These are phyloP conservation scores for Diospyros lotus DNA, from an alignment of 148 eudicot genomes.

Conservation along the genomic window DNA sequence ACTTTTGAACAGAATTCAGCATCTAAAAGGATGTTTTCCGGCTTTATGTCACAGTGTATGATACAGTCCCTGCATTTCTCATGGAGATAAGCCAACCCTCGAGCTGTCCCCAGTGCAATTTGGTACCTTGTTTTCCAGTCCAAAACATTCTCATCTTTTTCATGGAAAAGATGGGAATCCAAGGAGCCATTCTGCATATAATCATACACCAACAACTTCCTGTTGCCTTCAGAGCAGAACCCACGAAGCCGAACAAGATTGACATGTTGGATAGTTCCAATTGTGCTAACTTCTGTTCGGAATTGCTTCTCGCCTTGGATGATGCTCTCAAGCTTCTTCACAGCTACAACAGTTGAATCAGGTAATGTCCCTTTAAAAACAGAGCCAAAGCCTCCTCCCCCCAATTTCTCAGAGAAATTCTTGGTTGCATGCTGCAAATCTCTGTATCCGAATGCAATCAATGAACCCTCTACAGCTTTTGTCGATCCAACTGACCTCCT, in stretches of 20 bases:
- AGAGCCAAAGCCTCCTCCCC: constrained; percentile 48
- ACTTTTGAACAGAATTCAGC: constrained; percentile 34
- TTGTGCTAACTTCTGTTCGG: constrained; percentile 48
- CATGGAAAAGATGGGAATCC: constrained; percentile 34
- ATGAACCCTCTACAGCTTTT: constrained; percentile 33
- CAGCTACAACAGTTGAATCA: constrained; percentile 39
- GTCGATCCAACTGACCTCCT: constrained; percentile 9
- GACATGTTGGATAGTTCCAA: constrained; percentile 45
- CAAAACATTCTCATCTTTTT: constrained; percentile 4
- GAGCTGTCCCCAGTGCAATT: background rate
- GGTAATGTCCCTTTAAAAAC: constrained; percentile 43
- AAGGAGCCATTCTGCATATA: constrained; percentile 50
- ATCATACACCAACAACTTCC: constrained; percentile 46
- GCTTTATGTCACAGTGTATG: constrained; percentile 57
- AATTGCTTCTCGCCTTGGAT: constrained; percentile 53
- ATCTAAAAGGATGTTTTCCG: constrained; percentile 47
- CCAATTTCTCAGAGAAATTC: constrained; percentile 39
- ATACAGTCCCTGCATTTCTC: constrained; percentile 37
- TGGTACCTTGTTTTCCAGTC: background rate
- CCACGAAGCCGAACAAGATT: constrained; percentile 56
- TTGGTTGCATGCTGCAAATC: constrained; percentile 41
- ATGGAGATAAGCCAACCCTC: background rate
- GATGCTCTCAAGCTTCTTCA: constrained; percentile 44
- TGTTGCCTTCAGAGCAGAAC: constrained; percentile 47
- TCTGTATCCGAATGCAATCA: constrained; percentile 34